Evolutionary conservation across 2,329 filamentous ascomycete genomes (phyloP).

Genomic region (Immersiporthe knoxdaviesiana): DNA sequence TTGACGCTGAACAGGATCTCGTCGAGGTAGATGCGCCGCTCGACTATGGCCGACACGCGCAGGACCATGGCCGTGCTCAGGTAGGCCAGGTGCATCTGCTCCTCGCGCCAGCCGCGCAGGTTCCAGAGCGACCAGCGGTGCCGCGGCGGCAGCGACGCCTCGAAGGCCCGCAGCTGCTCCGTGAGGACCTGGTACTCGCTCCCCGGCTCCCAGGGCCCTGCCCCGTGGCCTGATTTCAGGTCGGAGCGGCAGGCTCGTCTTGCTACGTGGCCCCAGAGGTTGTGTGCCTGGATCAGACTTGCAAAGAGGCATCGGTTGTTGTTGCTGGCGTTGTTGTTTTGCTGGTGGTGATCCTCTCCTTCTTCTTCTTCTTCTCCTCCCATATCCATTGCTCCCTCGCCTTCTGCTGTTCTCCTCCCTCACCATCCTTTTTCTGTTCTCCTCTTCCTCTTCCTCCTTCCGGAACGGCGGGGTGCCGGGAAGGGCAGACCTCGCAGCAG

Average conservation of each 20-base stretch:
- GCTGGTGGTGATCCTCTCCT: no score
- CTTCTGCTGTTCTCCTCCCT: no score
- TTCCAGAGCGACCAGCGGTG: conserved; percentile 44
- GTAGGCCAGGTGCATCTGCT: conserved; percentile 42
- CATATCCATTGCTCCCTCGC: no score
- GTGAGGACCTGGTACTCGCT: conserved; percentile 36
- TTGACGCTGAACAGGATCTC: conserved; percentile 34
- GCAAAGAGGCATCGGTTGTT: conserved; percentile 42
- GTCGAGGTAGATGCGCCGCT: conserved; percentile 41
- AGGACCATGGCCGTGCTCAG: conserved; percentile 42
- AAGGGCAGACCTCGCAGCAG: conserved; percentile 39
- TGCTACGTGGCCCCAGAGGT: conserved; percentile 43
- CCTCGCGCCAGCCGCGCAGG: conserved; percentile 41
- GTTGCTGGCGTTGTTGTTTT: conserved; percentile 27
- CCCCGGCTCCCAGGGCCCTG: conserved; percentile 32
- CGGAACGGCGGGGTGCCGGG: conserved; percentile 38
- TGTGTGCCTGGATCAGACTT: conserved; percentile 42
- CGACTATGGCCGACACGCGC: conserved; percentile 42
- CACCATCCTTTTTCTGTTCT: not conserved
- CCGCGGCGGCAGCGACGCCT: conserved; percentile 37
- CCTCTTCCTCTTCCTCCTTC: not conserved
- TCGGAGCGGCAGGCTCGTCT: conserved; percentile 34
- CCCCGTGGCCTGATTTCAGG: conserved; percentile 19
- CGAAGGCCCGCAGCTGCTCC: conserved; percentile 35
- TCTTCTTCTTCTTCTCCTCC: no score